These are phyloP conservation scores for Rhazya stricta DNA, from an alignment of 257 asterid genomes.

Conservation along the genomic window DNA sequence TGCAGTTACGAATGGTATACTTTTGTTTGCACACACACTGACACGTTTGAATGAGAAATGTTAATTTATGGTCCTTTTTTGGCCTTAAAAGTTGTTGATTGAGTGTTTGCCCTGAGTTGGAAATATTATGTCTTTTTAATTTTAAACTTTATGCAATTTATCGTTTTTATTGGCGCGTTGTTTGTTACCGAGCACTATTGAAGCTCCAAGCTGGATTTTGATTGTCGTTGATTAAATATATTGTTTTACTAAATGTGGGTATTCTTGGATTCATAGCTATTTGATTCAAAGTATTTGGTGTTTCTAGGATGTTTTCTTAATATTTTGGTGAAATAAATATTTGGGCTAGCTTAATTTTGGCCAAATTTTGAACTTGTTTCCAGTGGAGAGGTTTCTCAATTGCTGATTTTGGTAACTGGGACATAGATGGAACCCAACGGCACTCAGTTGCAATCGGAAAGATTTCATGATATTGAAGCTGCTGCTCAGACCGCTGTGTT, in stretches of 20 bases:
- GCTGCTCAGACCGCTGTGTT: slow-evolving; percentile 76
- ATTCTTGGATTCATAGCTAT: background rate
- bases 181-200: background rate
- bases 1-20: background rate
- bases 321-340: background rate
- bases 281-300: background rate
- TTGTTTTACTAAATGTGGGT: background rate
- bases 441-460: slow-evolving; percentile 31
- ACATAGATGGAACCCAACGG: slow-evolving; percentile 25
- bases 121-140: background rate
- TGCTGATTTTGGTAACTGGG: slow-evolving; percentile 10
- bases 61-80: background rate
- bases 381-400: slow-evolving; percentile 15
- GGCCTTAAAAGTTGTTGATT: background rate
- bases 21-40: background rate
- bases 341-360: background rate
- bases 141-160: background rate
- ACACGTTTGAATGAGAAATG: background rate
- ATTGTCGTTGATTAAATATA: background rate
- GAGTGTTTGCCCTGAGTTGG: background rate
- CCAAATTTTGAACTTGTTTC: background rate
- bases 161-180: background rate
- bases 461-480: slow-evolving; percentile 50
- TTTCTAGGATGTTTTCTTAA: background rate
- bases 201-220: background rate